Percentiles rank a stretch among this genome's conserved stretches.
phyloP scores from a whole-genome alignment of 2,329 filamentous ascomycete species.

The Aspergillus ruber region DNA sequence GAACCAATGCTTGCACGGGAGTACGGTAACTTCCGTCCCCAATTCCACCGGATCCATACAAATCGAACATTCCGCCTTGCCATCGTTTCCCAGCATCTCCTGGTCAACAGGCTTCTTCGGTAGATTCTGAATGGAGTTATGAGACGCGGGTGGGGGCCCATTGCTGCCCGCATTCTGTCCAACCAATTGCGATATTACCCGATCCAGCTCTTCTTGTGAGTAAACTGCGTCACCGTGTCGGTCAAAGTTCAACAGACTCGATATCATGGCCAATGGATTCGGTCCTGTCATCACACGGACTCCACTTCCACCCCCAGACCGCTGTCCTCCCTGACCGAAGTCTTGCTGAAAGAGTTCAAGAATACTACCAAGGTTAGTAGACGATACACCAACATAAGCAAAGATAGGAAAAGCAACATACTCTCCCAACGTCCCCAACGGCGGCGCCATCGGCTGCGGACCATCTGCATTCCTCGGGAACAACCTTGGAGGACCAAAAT shows the following conservation, averaged over 20 bases:
- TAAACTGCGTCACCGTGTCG: conserved; percentile 75
- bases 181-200: conserved; percentile 81
- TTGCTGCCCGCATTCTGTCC: conserved; percentile 68
- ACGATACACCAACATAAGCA: background rate
- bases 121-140: conserved; percentile 65
- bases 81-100: conserved; percentile 63
- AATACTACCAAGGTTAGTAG: conserved; percentile 17
- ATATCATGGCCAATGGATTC: conserved; percentile 43
- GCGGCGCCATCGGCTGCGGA: conserved; percentile 43
- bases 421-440: conserved; percentile 44
- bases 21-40: conserved; percentile 64
- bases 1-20: conserved; percentile 93
- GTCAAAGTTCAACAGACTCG: conserved; percentile 32
- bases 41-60: conserved; percentile 80
- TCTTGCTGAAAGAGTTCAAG: conserved; percentile 23
- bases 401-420: conserved; percentile 26
- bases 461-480: conserved; percentile 47
- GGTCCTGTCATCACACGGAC: conserved; percentile 18
- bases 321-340: conserved; percentile 4
- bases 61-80: conserved; percentile 76
- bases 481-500: conserved; percentile 26
- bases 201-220: conserved; percentile 82
- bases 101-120: conserved; percentile 64
- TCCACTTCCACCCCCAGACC: conserved; percentile 5
- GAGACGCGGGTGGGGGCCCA: conserved; percentile 73